phyloP scores from a whole-genome alignment of 495 filamentous ascomycete species.

The Penicillium verhagenii region DNA sequence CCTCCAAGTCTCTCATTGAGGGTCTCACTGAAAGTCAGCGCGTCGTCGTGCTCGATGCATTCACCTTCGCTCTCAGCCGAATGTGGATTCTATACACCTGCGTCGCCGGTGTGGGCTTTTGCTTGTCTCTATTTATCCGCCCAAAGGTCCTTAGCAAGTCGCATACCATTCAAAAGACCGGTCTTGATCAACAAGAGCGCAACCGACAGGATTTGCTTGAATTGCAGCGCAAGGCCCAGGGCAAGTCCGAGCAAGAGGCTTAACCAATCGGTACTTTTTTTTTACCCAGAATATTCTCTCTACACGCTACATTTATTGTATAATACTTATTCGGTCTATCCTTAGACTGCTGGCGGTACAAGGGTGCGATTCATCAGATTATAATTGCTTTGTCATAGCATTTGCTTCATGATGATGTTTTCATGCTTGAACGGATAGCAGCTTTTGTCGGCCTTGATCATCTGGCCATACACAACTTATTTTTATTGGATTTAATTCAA shows the following conservation, averaged over 20 bases:
- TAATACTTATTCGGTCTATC: background rate
- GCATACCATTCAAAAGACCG: conserved; percentile 62
- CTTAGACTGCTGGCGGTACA: background rate
- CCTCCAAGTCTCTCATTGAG: conserved; percentile 55
- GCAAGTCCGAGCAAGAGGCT: conserved; percentile 26
- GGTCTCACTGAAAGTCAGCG: conserved; percentile 47
- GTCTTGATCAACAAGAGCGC: conserved; percentile 53
- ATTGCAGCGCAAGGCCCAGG: conserved; percentile 23
- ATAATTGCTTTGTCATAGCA: too few species aligned
- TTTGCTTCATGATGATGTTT: conserved; percentile 1
- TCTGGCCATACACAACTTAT: background rate
- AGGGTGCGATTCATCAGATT: background rate
- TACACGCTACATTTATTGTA: background rate
- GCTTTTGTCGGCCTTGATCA: background rate
- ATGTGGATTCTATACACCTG: conserved; percentile 70
- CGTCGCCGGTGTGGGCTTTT: conserved; percentile 52
- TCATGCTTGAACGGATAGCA: background rate
- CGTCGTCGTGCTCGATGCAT: conserved; percentile 50
- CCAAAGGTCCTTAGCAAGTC: conserved; percentile 56
- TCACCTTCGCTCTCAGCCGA: conserved; percentile 54
- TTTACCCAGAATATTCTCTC: background rate
- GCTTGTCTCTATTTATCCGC: conserved; percentile 54
- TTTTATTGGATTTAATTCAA: background rate
- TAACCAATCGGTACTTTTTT: conserved; percentile 5
- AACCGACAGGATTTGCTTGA: conserved; percentile 39